These are phyloP conservation scores for Collybia sordida DNA, from an alignment of 768 basidiomycete genomes.

Conservation along the genomic window DNA sequence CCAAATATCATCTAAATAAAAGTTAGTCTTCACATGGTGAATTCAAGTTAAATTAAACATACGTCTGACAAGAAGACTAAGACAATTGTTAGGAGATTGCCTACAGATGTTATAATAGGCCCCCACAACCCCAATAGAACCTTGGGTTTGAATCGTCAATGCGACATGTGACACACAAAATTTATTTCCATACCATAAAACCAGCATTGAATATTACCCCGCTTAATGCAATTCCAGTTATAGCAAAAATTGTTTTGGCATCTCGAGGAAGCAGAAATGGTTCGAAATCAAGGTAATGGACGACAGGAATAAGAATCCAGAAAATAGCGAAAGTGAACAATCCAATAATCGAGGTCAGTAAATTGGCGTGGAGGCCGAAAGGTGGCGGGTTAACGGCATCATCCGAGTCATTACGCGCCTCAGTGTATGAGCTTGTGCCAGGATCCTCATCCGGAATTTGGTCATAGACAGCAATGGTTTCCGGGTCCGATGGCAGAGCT, in stretches of 20 bases:
- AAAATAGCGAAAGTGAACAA: slow-evolving; percentile 68
- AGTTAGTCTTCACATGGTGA: background rate
- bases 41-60: slow-evolving; percentile 13
- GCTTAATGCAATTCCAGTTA: slow-evolving; percentile 65
- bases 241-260: slow-evolving; percentile 41
- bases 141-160: slow-evolving; percentile 31
- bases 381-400: slow-evolving; percentile 59
- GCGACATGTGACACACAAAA: slow-evolving; percentile 5
- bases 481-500: slow-evolving; percentile 66
- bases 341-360: slow-evolving; percentile 81
- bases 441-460: slow-evolving; percentile 36
- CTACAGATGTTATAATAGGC: slow-evolving; percentile 84
- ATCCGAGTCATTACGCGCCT: slow-evolving; percentile 10
- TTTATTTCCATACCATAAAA: slow-evolving; percentile 61
- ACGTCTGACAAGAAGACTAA: slow-evolving; percentile 82
- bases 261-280: slow-evolving; percentile 64
- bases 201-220: slow-evolving; percentile 86
- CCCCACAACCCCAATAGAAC: slow-evolving; percentile 85
- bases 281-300: slow-evolving; percentile 68
- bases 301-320: slow-evolving; percentile 77
- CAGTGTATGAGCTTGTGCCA: slow-evolving; percentile 9
- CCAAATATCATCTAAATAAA: slow-evolving; percentile 54
- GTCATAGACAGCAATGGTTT: slow-evolving; percentile 44
- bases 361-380: slow-evolving; percentile 83
- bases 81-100: slow-evolving; percentile 92